phyloP scores from a whole-genome alignment of 371 early-diverging fungal species.

The Mortierella sp. region DNA sequence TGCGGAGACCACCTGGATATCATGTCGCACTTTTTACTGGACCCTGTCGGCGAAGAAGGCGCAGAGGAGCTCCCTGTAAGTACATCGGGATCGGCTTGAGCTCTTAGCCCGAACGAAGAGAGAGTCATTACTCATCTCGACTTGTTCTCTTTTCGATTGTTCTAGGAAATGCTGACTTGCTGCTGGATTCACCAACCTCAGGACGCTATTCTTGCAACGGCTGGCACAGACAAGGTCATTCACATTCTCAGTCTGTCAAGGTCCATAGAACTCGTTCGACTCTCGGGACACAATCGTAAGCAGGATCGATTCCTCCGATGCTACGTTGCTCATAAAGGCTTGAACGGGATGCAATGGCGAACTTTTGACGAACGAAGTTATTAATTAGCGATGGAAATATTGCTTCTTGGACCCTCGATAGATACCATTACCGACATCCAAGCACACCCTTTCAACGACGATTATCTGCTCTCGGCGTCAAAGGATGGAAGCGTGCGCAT shows the following conservation, averaged over 20 bases:
- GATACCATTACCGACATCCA: conserved; percentile 78
- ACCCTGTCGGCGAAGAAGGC: conserved; percentile 53
- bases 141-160: too few relatives aligned
- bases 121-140: not conserved
- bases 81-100: too few relatives aligned
- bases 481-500: conserved; percentile 89
- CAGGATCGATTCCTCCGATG: not conserved
- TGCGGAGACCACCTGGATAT: conserved; percentile 93
- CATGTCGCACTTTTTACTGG: conserved; percentile 87
- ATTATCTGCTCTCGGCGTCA: conserved; percentile 82
- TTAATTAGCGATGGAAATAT: too few relatives aligned
- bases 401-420: conserved; percentile 16
- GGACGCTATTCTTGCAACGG: conserved; percentile 79
- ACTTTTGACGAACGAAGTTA: too few relatives aligned
- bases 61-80: conserved; percentile 54
- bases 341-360: too few relatives aligned
- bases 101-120: not conserved
- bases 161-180: conserved; percentile 67
- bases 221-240: conserved; percentile 71
- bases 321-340: too few relatives aligned
- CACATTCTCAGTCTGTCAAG: conserved; percentile 82
- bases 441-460: conserved; percentile 75
- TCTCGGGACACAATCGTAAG: conserved; percentile 78
- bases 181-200: conserved; percentile 80
- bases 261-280: conserved; percentile 71